Base-by-base conservation (phyloP, 306 rosid genomes). In the Vigna nakashimae region DNA sequence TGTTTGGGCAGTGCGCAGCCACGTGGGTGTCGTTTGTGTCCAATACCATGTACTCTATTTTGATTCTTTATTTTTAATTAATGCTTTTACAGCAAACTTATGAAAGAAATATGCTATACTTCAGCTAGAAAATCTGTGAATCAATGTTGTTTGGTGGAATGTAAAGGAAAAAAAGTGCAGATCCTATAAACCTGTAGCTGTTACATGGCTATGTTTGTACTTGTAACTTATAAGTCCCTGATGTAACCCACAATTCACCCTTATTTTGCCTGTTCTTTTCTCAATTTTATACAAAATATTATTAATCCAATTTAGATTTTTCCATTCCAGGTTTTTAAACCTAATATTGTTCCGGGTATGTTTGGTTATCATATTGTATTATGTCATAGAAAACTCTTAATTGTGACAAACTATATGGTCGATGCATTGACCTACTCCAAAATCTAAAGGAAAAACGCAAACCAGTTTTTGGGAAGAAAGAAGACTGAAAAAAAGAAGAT, bases 21-120 rank as follows among this genome's bases (percentile, higher is more conserved):
- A 46, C 67, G 46, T 26, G 48, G 73, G 77, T 74, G 8, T 74
- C 30, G 74, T 59, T 74, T 60, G 53, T 71, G 69, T 48, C 46
- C 78, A 73, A 24, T 20, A 26, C 70, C 77, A 22, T 83, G 80
- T 78, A 50, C 62, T 59, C 55, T 83, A 73, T 58, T 67, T 78
- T 67, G 63, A 73, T 59, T 73, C 53, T 72, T 78, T 66, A 14
- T 83, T 76, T 70, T 60, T 69, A 51, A 26, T 79, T 45, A 16
- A 46, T 73, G 74, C 34, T 28, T 72, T 73, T 42, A 52, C 78
- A 40, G 65, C 12, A 26, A 73, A 74, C 63, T 15, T 55, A 42
- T 76, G 26, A 79, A 14, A 72, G 75, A 73, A 49, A 65, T 59
- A 34, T 73, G 58, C 38, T 77, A 42, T 42, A 62, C 55, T 30